Base-by-base conservation (phyloP, 140 eudicot species). In the Flaveria floridana region DNA sequence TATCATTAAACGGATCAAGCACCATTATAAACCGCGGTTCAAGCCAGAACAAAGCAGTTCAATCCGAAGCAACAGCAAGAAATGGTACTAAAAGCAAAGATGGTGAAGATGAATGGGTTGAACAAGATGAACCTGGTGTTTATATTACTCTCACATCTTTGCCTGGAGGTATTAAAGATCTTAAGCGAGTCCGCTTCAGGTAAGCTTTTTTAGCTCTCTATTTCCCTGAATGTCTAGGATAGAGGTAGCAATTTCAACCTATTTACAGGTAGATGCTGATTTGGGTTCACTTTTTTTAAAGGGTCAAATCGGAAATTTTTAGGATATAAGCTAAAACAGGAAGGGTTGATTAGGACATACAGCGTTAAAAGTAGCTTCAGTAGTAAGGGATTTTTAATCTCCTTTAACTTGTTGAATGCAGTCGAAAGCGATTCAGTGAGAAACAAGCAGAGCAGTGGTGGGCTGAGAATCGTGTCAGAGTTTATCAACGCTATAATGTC, bases 81-180 rank as follows among this genome's bases (percentile, higher is more conserved):
- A 84, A 82, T 65, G 91, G 89, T 48, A 69, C 75, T 71, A 85
- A 82, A 84, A 82, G 73, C 47, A 84, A 73, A 79, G 96, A 89
- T 71, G 80, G 61, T 72, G 95, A 92, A 28, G 84, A 73, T 42
- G 95, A 90, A 78, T 73, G 86, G 82, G 82, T 76, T 53, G 83
- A 87, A 47, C 95, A 90, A 77, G 91, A 87, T 30, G 96, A 87
- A 77, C 88, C 91, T 9, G 96, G 96, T 37, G 96, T 90, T n/a
- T 90, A 87, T 70, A 78, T 90, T 56, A 83, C 89, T 1, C 85
- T 90, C 41, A 68, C 73, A 13, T 75, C 89, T 70, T 84, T 87
- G 56, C 87, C 91, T 3, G 81, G 79, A 6, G 96, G 95, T 26
- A 78, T 71, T 37, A 88, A 76, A 73, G 96, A 88, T 76, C 89